Conservation (phyloP, 495 filamentous ascomycete genomes). For the Penicillium cinerascens region DNA sequence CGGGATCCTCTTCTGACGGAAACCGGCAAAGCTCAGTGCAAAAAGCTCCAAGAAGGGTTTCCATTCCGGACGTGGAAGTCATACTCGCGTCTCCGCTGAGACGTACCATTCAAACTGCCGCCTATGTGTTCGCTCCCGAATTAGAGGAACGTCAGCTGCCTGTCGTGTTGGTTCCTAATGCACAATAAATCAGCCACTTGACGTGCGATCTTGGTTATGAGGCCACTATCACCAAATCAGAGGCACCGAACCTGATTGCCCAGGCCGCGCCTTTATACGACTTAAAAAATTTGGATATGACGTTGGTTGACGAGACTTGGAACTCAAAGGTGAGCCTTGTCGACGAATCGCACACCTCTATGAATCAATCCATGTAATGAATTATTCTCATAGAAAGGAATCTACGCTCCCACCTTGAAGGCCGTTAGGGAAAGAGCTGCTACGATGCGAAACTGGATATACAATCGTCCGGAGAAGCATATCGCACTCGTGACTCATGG, state of each 20-base stretch:
- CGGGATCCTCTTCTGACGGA: constrained; percentile 16
- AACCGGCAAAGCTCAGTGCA: constrained; percentile 17
- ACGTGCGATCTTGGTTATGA: constrained; percentile 15
- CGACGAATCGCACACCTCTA: too few species aligned
- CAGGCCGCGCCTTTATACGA: constrained; percentile 6
- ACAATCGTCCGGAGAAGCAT: constrained; percentile 14
- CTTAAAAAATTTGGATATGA: constrained; percentile 2
- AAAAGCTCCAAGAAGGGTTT: constrained; percentile 7
- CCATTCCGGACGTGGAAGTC: constrained; percentile 6
- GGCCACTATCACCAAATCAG: not conserved
- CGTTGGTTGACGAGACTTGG: constrained; percentile 13
- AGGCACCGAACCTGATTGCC: constrained; percentile 6
- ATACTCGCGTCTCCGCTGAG: constrained; percentile 17
- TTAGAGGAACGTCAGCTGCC: constrained; percentile 15
- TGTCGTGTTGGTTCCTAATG: constrained; percentile 12
- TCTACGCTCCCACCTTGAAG: constrained; percentile 12
- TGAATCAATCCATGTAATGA: not conserved
- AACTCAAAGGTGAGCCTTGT: constrained; percentile 18
- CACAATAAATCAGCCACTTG: constrained; percentile 17
- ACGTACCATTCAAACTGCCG: constrained; percentile 22
- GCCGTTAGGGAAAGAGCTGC: constrained; percentile 14
- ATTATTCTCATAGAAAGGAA: constrained; percentile 8
- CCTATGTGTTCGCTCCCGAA: constrained; percentile 10
- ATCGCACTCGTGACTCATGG: constrained; percentile 20
- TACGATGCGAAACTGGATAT: constrained; percentile 16